These are phyloP conservation scores for Cryphonectria nitschkei DNA, from an alignment of 2,329 filamentous ascomycete species.

Conservation along the genomic window DNA sequence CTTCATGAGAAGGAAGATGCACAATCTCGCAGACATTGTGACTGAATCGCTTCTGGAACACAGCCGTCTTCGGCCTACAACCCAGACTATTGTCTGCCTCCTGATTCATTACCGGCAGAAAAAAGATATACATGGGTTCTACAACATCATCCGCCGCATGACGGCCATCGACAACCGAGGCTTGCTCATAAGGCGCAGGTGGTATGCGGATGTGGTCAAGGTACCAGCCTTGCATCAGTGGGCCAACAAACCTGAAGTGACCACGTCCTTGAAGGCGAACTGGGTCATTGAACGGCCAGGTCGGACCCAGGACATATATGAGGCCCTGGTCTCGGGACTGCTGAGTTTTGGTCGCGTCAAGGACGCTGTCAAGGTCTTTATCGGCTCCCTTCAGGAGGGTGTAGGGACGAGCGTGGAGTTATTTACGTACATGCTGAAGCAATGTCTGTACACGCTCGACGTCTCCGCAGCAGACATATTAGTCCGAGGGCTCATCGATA, in stretches of 20 bases:
- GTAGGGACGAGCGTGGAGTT: slow-evolving; percentile 39
- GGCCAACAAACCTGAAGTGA: slow-evolving; percentile 34
- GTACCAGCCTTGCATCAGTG: slow-evolving; percentile 37
- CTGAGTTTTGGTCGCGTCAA: slow-evolving; percentile 51
- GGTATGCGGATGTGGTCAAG: slow-evolving; percentile 38
- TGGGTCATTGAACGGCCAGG: slow-evolving; percentile 46
- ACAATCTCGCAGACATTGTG: slow-evolving; percentile 56
- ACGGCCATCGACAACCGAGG: slow-evolving; percentile 48
- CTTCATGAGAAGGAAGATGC: slow-evolving; percentile 58
- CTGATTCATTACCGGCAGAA: slow-evolving; percentile 53
- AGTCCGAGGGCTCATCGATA: slow-evolving; percentile 37
- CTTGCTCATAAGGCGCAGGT: slow-evolving; percentile 43
- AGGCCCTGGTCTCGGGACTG: slow-evolving; percentile 52
- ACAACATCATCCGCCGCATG: slow-evolving; percentile 50
- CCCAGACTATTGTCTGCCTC: slow-evolving; percentile 53
- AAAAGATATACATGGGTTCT: slow-evolving; percentile 47
- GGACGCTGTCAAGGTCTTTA: slow-evolving; percentile 49
- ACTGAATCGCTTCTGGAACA: slow-evolving; percentile 53
- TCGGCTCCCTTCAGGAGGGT: slow-evolving; percentile 43
- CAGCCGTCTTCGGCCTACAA: slow-evolving; percentile 50
- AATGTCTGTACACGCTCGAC: slow-evolving; percentile 47
- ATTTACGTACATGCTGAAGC: slow-evolving; percentile 45
- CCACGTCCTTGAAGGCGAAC: slow-evolving; percentile 34
- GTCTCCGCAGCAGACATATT: slow-evolving; percentile 40
- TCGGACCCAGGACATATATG: slow-evolving; percentile 45